Evolutionary conservation across 495 filamentous ascomycete species (phyloP).

Genomic region (Podospora comata): DNA sequence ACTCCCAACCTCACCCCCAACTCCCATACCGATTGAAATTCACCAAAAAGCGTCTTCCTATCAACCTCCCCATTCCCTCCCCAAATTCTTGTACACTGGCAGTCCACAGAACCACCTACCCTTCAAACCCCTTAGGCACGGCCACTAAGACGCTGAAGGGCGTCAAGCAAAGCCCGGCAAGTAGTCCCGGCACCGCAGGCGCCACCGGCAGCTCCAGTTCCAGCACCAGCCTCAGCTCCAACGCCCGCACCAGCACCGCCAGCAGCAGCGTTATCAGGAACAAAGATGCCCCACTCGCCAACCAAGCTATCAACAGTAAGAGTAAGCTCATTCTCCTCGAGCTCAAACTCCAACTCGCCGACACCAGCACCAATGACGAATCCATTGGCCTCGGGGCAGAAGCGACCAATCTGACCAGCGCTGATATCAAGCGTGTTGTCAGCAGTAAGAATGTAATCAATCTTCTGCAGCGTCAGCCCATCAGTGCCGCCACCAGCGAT

Average conservation of each 20-base stretch:
- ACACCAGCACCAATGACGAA: constrained; percentile 37
- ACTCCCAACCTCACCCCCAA: not conserved
- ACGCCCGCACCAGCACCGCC: constrained; percentile 18
- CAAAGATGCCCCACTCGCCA: constrained; percentile 40
- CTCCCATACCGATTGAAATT: not conserved
- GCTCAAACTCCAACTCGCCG: constrained; percentile 44
- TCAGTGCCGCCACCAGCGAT: constrained; percentile 32
- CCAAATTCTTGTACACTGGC: not conserved
- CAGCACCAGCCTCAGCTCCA: constrained; percentile 15
- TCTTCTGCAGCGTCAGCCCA: constrained; percentile 37
- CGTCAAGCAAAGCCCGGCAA: constrained; percentile 19
- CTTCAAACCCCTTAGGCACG: not conserved
- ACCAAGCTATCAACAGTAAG: constrained; percentile 33
- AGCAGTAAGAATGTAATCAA: constrained; percentile 40
- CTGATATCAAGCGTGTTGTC: constrained; percentile 33
- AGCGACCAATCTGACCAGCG: constrained; percentile 30
- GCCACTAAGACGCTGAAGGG: constrained; percentile 2
- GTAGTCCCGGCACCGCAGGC: constrained; percentile 11
- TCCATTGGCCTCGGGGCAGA: constrained; percentile 32
- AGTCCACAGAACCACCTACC: not conserved
- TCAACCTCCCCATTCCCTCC: not conserved
- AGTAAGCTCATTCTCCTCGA: constrained; percentile 43
- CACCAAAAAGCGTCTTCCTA: not conserved
- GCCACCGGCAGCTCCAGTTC: constrained; percentile 15
- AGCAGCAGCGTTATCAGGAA: constrained; percentile 29